Base-by-base conservation (phyloP, 371 early-diverging fungal species). In the Nematocida sp. region DNA sequence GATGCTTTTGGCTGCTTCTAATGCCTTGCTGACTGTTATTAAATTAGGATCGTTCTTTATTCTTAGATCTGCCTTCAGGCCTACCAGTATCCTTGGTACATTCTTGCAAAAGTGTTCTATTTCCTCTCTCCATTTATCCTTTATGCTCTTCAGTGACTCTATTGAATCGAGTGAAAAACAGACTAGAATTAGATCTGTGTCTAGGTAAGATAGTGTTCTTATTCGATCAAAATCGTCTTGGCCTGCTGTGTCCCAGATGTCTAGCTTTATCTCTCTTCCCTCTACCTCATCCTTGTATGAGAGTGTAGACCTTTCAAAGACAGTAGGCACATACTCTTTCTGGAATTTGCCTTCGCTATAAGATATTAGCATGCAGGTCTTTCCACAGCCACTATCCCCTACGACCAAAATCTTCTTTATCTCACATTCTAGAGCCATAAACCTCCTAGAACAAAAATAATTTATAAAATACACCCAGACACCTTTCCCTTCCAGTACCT, bases 291-390 rank as follows among this genome's bases (percentile, higher is more conserved):
- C 65, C 45, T 29, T 32, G 65, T 65, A 65, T 7, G 40, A 29
- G 7, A 65, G 40, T 23, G n/a, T 35, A n/a, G 43, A 65, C 1
- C 13, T 67, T 23, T 77, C 63, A 75, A 79, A 88, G 11, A 84
- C 85, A 17, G 85, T 88, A 1, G 85, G 89, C 2, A 63, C 88
- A 19, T 90, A 63, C 85, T 92, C 93, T 52, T 91, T 93, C 35
- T 93, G 93, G 86, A 93, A 95, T 27, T 92, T 92, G 84, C 93
- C 92, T 74, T 92, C 91, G 43, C 92, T 92, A 84, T 93, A 95
- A 78, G 88, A 88, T 82, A 93, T 92, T 65, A 95, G 85, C 13
- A 82, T 38, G 82, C 94, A 93, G 13, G 95, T 93, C 85, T 93
- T 93, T 74, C 92, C 93, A 63, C 91, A 89, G 65, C 66, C 78